These are phyloP conservation scores for Aspergillus quadricinctus DNA, from an alignment of 2,329 filamentous ascomycete species.

Conservation along the genomic window DNA sequence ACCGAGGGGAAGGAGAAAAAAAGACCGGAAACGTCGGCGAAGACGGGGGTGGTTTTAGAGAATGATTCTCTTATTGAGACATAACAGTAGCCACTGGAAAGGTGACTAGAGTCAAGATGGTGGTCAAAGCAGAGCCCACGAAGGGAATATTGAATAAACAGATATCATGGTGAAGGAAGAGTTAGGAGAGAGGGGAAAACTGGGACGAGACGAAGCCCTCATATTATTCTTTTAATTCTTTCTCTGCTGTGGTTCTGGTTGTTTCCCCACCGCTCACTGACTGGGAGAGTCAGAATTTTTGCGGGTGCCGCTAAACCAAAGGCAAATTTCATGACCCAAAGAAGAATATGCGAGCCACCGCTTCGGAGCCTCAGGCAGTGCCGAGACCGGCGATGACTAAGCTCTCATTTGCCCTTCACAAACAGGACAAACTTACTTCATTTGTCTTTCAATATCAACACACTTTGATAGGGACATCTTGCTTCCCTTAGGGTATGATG, in stretches of 20 bases:
- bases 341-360: background rate
- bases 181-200: conserved; percentile 13
- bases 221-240: conserved; percentile 11
- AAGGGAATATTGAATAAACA: conserved; percentile 15
- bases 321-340: conserved; percentile 9
- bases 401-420: background rate
- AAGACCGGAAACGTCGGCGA: background rate
- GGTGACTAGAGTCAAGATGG: conserved; percentile 6
- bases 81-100: conserved; percentile 14
- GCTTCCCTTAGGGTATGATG: background rate
- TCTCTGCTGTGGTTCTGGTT: background rate
- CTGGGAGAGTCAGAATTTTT: conserved; percentile 12
- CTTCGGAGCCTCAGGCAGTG: background rate
- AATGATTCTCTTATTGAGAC: conserved; percentile 11
- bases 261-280: conserved; percentile 12
- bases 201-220: conserved; percentile 8
- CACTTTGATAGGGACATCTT: background rate
- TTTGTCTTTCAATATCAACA: background rate
- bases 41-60: background rate
- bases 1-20: background rate
- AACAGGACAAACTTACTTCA: background rate
- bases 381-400: conserved; percentile 2
- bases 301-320: conserved; percentile 17
- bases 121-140: conserved; percentile 17
- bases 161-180: conserved; percentile 22